Conservation (phyloP, 805 yeast genomes). For the Metschnikowia dekortorum region DNA sequence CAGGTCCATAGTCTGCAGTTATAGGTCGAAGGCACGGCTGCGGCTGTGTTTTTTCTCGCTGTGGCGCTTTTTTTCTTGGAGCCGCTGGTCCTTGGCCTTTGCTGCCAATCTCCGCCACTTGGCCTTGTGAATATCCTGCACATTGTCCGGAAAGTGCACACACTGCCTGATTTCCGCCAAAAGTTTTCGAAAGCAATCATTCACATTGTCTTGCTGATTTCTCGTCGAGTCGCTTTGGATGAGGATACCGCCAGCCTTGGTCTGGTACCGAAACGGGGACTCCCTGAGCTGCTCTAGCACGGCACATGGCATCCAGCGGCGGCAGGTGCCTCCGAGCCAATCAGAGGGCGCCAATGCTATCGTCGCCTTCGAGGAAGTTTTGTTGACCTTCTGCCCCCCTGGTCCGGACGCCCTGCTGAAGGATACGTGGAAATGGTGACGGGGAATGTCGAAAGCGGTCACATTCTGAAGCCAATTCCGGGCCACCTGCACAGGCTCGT, state of each 20-base stretch:
- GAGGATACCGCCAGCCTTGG: constrained; percentile 51
- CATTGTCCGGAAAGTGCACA: constrained; percentile 46
- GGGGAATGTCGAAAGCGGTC: constrained; percentile 37
- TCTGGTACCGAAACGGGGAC: constrained; percentile 47
- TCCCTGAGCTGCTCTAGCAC: constrained; percentile 39
- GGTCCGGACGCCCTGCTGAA: constrained; percentile 72
- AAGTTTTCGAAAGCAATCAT: constrained; percentile 58
- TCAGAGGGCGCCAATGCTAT: constrained; percentile 40
- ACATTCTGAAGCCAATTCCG: constrained; percentile 41
- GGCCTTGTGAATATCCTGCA: constrained; percentile 40
- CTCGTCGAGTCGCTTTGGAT: constrained; percentile 60
- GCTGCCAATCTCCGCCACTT: constrained; percentile 47
- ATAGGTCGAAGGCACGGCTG: constrained; percentile 31
- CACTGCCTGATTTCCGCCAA: constrained; percentile 45
- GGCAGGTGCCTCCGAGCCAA: constrained; percentile 39
- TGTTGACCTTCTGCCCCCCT: constrained; percentile 86
- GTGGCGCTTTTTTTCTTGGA: constrained; percentile 31
- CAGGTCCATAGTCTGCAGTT: too few relatives aligned
- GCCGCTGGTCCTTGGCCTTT: constrained; percentile 28
- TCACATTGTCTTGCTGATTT: constrained; percentile 53
- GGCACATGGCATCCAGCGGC: constrained; percentile 57
- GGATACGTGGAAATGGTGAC: constrained; percentile 37
- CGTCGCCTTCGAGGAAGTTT: constrained; percentile 64
- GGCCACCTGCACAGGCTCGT: constrained; percentile 21
- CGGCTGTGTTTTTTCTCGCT: constrained; percentile 37